Conservation (phyloP, 306 rosid genomes). For the Cicer bijugum region DNA sequence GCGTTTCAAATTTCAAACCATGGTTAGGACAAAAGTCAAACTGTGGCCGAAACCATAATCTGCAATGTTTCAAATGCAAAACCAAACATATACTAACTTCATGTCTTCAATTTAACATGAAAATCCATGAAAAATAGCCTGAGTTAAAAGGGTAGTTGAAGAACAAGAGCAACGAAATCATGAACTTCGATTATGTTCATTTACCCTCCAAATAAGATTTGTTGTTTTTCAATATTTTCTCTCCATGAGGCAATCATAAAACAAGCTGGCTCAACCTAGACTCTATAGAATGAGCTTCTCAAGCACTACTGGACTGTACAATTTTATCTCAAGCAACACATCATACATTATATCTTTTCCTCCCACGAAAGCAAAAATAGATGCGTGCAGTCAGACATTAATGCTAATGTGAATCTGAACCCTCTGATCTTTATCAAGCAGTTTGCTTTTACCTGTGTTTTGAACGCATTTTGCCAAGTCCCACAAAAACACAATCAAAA, state of each 20-base stretch:
- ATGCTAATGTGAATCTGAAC: not conserved
- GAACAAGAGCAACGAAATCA: conserved; percentile 21
- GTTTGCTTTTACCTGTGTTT: not conserved
- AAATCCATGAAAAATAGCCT: conserved; percentile 1
- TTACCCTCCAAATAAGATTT: not conserved
- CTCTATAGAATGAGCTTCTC: conserved; percentile 3
- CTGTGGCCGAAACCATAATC: not conserved
- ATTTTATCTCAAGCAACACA: conserved; percentile 1
- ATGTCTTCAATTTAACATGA: not conserved
- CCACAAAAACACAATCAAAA: not conserved
- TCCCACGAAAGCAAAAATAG: not conserved
- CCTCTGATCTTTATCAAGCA: not conserved
- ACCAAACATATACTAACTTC: not conserved
- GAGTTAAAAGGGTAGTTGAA: conserved; percentile 26
- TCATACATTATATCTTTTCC: conserved; percentile 20
- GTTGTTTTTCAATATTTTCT: not conserved
- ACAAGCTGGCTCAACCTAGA: conserved; percentile 23
- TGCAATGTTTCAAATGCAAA: not conserved
- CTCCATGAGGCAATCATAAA: not conserved
- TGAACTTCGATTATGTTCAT: conserved; percentile 13
- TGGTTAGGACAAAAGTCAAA: not conserved
- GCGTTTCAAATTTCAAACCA: not conserved
- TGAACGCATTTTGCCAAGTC: not conserved
- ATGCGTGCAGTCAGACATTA: not conserved
- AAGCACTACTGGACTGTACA: not conserved